Evolutionary conservation across 495 filamentous ascomycete genomes (phyloP).

Genomic region (Penicillium lividum): DNA sequence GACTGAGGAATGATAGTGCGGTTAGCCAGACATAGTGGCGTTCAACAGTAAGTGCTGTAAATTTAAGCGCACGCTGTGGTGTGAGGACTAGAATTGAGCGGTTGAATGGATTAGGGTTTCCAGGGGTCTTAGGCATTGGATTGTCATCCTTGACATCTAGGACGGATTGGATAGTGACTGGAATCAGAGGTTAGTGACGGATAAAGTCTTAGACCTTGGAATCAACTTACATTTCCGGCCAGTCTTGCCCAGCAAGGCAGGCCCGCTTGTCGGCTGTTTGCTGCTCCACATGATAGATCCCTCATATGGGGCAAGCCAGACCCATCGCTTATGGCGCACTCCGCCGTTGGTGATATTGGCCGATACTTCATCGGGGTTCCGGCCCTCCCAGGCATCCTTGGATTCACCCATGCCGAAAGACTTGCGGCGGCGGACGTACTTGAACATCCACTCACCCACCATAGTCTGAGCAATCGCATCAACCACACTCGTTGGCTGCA

Average conservation of each 20-base stretch:
- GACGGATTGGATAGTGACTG: constrained; percentile 94
- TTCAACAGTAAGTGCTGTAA: constrained; percentile 79
- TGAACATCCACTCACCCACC: constrained; percentile 99
- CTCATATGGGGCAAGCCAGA: constrained; percentile 97
- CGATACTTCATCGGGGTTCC: constrained; percentile 51
- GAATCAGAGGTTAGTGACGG: constrained; percentile 6
- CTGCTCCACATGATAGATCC: constrained; percentile 96
- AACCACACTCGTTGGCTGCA: constrained; percentile 80
- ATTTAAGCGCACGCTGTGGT: constrained; percentile 90
- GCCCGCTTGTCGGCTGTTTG: constrained; percentile 89
- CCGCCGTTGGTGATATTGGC: constrained; percentile 58
- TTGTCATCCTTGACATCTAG: constrained; percentile 96
- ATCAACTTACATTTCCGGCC: constrained; percentile 82
- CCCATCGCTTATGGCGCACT: constrained; percentile 92
- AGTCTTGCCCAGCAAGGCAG: constrained; percentile 89
- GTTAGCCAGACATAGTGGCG: constrained; percentile 96
- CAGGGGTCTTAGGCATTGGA: constrained; percentile 72
- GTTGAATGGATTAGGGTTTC: constrained; percentile 65
- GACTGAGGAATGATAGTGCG: constrained; percentile 88
- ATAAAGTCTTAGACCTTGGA: neutral
- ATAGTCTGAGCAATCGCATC: constrained; percentile 98
- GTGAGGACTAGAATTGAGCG: constrained; percentile 95
- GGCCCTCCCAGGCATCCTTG: constrained; percentile 59
- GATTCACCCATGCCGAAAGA: constrained; percentile 78
- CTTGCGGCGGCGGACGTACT: constrained; percentile 89